Evolutionary conservation across 495 filamentous ascomycete species (phyloP), one percentile per base, ranked within the genome.

Genomic region (Aspergillus cristatus): DNA sequence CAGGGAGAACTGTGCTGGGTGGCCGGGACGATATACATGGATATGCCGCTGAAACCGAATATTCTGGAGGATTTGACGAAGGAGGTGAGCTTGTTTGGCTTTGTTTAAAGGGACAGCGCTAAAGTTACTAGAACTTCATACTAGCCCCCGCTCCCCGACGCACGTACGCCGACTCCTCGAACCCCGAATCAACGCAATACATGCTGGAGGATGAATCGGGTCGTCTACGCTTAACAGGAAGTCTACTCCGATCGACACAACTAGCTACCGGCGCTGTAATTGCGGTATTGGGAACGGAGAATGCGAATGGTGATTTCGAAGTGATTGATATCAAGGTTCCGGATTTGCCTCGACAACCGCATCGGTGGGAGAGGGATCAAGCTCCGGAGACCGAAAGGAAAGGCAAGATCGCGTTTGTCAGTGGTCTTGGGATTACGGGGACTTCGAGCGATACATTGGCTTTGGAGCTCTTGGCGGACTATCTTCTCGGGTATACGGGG

Each of bases 1-100:
- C 93, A 96, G 58, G 91, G 91, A 36, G 79, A 96, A 60, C 64
- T 97, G 17, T 96, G 93, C 60, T 99, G 90, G 89, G 82, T 99
- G 32, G 70, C 76, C 0, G 93, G 93, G 7, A 99, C 93, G 0
- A 76, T 95, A 18, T 99, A 91, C 44, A 93, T 96, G 81, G 89
- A 96, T 42, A 86, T 97, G 86, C 80, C 84, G 12, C 55, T 96
- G 49, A 99, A 99, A 58, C 93, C 93, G 0, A 96, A 95, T 51
- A 88, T 99, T 63, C 67, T 99, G 22, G 90, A 95, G 16, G 93
- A 99, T 47, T 77, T 99, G 20, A 80, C 82, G 4, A 94, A 93
- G 61, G 87, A 97, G 57, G 86, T 88, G 58, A 42, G 79, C 69
- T 2, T 14, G 16, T 14, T 18, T 4, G 3, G 6, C 6, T 24